phyloP scores from a whole-genome alignment of 257 asterid species.

The Euphrasia confusa region DNA sequence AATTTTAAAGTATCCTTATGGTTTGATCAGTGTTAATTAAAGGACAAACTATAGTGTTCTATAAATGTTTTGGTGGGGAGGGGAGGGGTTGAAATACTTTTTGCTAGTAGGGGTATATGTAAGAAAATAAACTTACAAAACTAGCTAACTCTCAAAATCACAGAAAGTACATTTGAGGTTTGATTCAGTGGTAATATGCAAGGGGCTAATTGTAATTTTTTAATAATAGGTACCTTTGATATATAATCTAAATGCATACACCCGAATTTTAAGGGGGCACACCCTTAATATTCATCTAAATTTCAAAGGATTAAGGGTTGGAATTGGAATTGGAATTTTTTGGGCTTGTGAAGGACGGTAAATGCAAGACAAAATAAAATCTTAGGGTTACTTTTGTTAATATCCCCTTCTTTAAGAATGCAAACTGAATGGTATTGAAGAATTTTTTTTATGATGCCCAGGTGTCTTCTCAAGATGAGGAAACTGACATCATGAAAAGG shows the following conservation, averaged over 20 bases:
- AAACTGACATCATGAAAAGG: conserved; percentile 41
- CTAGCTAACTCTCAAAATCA: too few relatives aligned
- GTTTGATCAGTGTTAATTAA: neutral
- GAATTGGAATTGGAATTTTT: too few relatives aligned
- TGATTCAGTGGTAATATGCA: too few relatives aligned
- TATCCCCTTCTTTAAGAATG: neutral
- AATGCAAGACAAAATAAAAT: neutral
- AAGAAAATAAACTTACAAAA: too few relatives aligned
- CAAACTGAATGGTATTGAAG: conserved; percentile 21
- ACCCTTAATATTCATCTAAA: too few relatives aligned
- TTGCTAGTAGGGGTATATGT: neutral
- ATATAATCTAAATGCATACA: too few relatives aligned
- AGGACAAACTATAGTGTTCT: neutral
- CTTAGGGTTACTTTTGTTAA: neutral
- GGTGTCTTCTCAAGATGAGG: conserved; percentile 41
- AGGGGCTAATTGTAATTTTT: too few relatives aligned
- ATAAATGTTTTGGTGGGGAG: neutral
- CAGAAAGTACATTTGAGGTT: too few relatives aligned
- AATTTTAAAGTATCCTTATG: neutral
- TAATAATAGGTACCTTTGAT: too few relatives aligned
- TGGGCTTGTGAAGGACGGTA: neutral
- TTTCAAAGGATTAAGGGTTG: too few relatives aligned
- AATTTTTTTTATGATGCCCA: conserved; percentile 22
- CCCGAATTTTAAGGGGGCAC: too few relatives aligned
- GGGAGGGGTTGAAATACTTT: neutral